Percentiles rank a stretch among this genome's conserved stretches.
phyloP scores from a whole-genome alignment of 2,329 filamentous ascomycete genomes.

The Aspergillus sojae region DNA sequence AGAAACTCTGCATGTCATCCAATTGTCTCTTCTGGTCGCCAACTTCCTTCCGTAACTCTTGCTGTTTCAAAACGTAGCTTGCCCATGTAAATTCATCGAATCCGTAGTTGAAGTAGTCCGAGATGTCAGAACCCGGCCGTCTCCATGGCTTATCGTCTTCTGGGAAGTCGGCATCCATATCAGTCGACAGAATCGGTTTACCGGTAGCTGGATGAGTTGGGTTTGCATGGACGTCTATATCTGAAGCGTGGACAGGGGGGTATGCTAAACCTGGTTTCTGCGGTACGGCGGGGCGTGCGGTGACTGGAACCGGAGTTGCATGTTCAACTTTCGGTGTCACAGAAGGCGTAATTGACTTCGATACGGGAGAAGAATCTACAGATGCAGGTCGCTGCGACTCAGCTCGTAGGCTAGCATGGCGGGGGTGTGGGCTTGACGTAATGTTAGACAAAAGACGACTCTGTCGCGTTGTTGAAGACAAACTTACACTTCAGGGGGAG shows the following conservation, averaged over 20 bases:
- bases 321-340: slow-evolving; percentile 36
- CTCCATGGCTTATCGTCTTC: slow-evolving; percentile 92
- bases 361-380: slow-evolving; percentile 30
- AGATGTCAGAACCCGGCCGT: slow-evolving; percentile 88
- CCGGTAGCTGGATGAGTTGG: slow-evolving; percentile 73
- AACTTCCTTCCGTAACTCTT: slow-evolving; percentile 74
- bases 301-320: slow-evolving; percentile 32
- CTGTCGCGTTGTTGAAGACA: not conserved
- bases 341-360: slow-evolving; percentile 41
- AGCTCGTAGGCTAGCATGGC: slow-evolving; percentile 39
- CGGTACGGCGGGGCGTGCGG: slow-evolving; percentile 38
- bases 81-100: slow-evolving; percentile 99
- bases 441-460: slow-evolving; percentile 19
- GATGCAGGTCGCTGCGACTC: slow-evolving; percentile 39
- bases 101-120: slow-evolving; percentile 98
- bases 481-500: slow-evolving; percentile 41
- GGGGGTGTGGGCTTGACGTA: slow-evolving; percentile 40
- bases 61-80: slow-evolving; percentile 87
- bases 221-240: slow-evolving; percentile 79
- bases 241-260: slow-evolving; percentile 72
- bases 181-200: slow-evolving; percentile 80
- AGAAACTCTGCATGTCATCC: slow-evolving; percentile 63
- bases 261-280: slow-evolving; percentile 64
- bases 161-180: slow-evolving; percentile 73
- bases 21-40: slow-evolving; percentile 75